Percentiles rank a stretch among this genome's conserved stretches.
Evolutionary conservation across 1,139 yeast genomes (phyloP).

Genomic region (Lodderomyces margitis): DNA sequence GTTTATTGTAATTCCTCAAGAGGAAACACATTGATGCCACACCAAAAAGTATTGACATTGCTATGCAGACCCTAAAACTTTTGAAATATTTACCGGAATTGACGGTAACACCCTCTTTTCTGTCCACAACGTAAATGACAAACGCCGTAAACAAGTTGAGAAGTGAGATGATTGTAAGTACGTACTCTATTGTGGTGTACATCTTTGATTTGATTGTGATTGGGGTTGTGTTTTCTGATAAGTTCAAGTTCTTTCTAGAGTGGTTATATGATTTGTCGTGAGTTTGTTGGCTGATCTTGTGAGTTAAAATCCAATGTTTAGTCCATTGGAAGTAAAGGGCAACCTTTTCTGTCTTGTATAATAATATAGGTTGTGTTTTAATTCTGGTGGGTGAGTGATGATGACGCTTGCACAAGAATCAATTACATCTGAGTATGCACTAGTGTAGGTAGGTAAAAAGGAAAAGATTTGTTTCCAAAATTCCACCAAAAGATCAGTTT

Average conservation of each 20-base stretch:
- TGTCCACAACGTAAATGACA: slow-evolving; percentile 21
- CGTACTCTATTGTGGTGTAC: slow-evolving; percentile 18
- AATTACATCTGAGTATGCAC: neutral
- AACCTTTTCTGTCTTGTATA: neutral
- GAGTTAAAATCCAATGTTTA: neutral
- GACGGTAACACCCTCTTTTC: slow-evolving; percentile 17
- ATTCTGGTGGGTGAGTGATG: too few relatives aligned
- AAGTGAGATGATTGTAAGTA: slow-evolving; percentile 23
- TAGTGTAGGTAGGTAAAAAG: too few relatives aligned
- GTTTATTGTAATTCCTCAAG: slow-evolving; percentile 6
- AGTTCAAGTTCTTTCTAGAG: too few relatives aligned
- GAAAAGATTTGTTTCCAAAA: too few relatives aligned
- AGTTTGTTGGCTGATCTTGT: neutral
- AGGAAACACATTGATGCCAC: slow-evolving; percentile 18
- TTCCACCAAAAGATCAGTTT: too few relatives aligned
- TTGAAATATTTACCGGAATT: slow-evolving; percentile 23
- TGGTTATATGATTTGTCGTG: too few relatives aligned
- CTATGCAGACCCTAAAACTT: slow-evolving; percentile 23
- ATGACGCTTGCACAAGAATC: too few relatives aligned
- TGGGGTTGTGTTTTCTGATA: neutral
- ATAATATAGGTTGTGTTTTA: neutral
- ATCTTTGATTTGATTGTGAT: slow-evolving; percentile 7
- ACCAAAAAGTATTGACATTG: slow-evolving; percentile 24
- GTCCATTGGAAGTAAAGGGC: neutral
- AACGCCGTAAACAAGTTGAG: slow-evolving; percentile 22